A percentile compares a stretch with the other conserved stretches of the same genome.
phyloP scores from a whole-genome alignment of 2,329 filamentous ascomycete species.

The Pestalotiopsis sp. region DNA sequence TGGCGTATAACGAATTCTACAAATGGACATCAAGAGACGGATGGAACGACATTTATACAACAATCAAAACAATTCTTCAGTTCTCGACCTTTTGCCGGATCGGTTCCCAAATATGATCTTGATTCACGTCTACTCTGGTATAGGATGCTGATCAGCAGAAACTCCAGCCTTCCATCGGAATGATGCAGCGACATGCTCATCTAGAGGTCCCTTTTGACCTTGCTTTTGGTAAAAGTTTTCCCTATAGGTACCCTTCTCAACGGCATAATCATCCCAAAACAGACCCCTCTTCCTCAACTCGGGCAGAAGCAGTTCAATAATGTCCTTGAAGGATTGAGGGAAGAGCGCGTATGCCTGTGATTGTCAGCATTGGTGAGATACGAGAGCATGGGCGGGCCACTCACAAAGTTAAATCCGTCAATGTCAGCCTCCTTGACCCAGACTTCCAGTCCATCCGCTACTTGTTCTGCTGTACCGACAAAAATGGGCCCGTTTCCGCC shows the following conservation, averaged over 20 bases:
- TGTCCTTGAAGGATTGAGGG: conserved; percentile 68
- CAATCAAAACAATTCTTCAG: background rate
- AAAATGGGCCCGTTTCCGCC: conserved; percentile 67
- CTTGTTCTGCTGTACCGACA: conserved; percentile 64
- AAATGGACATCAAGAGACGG: background rate
- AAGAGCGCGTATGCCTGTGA: conserved; percentile 63
- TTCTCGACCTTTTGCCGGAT: background rate
- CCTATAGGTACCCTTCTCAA: conserved; percentile 59
- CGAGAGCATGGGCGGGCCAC: conserved; percentile 23
- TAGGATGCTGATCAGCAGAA: conserved; percentile 27
- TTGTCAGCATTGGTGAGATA: background rate
- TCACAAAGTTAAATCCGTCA: conserved; percentile 74
- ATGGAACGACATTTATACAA: background rate
- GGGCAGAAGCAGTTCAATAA: conserved; percentile 65
- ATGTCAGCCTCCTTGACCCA: conserved; percentile 72
- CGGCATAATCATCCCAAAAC: conserved; percentile 56
- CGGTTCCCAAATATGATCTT: background rate
- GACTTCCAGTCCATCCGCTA: conserved; percentile 67
- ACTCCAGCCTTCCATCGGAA: conserved; percentile 44
- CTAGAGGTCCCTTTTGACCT: conserved; percentile 50
- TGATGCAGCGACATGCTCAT: conserved; percentile 53
- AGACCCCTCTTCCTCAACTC: conserved; percentile 62
- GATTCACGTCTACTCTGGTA: conserved; percentile 23
- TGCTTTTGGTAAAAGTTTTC: conserved; percentile 59
- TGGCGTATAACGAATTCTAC: background rate